These are phyloP conservation scores for Buxus sempervirens DNA, from an alignment of 164 flowering plant species.

Conservation along the genomic window DNA sequence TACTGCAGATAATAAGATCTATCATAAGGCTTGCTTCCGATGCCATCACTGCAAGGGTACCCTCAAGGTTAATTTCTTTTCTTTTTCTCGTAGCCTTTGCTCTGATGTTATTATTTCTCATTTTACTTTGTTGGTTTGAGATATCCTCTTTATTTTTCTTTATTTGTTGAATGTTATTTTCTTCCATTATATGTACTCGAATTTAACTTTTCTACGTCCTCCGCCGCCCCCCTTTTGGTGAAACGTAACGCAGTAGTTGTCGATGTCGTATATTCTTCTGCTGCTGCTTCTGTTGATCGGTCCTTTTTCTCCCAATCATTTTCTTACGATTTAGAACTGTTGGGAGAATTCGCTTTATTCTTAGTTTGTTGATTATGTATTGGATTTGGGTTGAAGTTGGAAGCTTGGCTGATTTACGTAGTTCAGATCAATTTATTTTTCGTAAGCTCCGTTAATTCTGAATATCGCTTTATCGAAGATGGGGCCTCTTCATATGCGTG, in stretches of 20 bases:
- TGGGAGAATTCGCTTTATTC: background rate
- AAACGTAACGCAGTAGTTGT: too few relatives aligned
- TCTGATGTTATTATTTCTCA: background rate
- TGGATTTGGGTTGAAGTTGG: background rate
- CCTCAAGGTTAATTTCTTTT: slow-evolving; percentile 47
- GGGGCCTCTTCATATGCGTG: background rate
- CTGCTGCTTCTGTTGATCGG: slow-evolving; percentile 2
- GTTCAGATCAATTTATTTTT: background rate
- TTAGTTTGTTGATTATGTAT: background rate
- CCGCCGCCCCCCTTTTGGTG: too few relatives aligned
- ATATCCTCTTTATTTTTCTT: background rate
- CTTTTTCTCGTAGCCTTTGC: background rate
- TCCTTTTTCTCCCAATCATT: background rate
- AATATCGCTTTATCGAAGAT: too few relatives aligned
- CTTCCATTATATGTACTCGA: too few relatives aligned
- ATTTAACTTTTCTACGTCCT: too few relatives aligned
- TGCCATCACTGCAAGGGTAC: slow-evolving; percentile 90
- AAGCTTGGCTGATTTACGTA: background rate
- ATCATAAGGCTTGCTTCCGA: slow-evolving; percentile 84
- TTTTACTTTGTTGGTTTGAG: background rate
- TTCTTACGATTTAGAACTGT: background rate
- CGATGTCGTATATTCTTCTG: background rate
- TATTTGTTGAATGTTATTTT: background rate
- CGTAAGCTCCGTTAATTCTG: background rate
- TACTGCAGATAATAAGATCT: slow-evolving; percentile 69